These are phyloP conservation scores for Clonostachys solani DNA, from an alignment of 2,329 filamentous ascomycete species.

Conservation along the genomic window DNA sequence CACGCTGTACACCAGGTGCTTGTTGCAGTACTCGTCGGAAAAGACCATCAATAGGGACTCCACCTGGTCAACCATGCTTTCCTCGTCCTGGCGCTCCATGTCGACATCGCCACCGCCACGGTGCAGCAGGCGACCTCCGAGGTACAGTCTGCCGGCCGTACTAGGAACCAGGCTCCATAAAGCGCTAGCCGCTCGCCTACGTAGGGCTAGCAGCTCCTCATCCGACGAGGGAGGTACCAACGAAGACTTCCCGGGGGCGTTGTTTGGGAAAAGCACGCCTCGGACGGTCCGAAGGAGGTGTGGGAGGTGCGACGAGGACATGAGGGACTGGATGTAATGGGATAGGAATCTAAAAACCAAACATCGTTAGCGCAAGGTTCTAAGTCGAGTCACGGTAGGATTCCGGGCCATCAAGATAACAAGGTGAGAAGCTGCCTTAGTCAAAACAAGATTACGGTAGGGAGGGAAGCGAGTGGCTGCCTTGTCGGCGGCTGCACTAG, in stretches of 20 bases:
- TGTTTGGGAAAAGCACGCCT: conserved; percentile 81
- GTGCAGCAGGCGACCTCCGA: conserved; percentile 29
- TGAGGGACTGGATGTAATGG: conserved; percentile 49
- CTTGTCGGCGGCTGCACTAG: no score
- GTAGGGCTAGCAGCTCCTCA: conserved; percentile 56
- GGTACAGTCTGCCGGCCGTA: conserved; percentile 44
- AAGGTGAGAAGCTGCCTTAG: no score
- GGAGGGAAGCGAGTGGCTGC: no score
- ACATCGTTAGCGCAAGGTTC: no score
- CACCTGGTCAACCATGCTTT: conserved; percentile 51
- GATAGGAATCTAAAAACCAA: conserved; percentile 50
- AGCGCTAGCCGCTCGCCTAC: conserved; percentile 61
- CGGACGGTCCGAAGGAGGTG: conserved; percentile 67
- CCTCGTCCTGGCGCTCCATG: conserved; percentile 30
- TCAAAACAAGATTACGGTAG: no score
- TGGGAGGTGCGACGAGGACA: conserved; percentile 62
- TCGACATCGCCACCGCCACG: conserved; percentile 12
- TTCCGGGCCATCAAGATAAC: no score
- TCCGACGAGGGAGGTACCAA: conserved; percentile 56
- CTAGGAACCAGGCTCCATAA: conserved; percentile 44
- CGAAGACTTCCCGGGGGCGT: conserved; percentile 63
- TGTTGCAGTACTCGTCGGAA: conserved; percentile 84
- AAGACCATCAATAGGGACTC: conserved; percentile 70
- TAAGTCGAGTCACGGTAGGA: no score
- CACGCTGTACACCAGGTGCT: conserved; percentile 79